Conservation (phyloP, 2,329 filamentous ascomycete species). For the Colletotrichum shisoi region DNA sequence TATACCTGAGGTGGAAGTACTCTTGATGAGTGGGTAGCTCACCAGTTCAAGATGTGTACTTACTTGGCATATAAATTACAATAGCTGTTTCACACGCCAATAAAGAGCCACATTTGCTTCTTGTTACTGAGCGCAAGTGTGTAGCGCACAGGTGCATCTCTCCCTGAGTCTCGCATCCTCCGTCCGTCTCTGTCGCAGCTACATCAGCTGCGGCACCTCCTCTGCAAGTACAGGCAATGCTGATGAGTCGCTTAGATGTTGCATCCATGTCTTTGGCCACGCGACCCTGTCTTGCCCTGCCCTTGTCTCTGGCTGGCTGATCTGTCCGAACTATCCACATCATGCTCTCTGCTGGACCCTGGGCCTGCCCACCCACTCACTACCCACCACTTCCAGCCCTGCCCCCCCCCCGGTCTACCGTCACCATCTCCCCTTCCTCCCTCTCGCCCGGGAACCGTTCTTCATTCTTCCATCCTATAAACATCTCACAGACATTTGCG, state of each 20-base stretch:
- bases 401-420: conserved; percentile 23
- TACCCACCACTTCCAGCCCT: conserved; percentile 31
- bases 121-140: not conserved
- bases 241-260: conserved; percentile 26
- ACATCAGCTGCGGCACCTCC: conserved; percentile 3
- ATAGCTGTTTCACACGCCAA: no score
- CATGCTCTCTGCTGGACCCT: conserved; percentile 31
- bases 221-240: conserved; percentile 18
- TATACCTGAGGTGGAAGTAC: no score
- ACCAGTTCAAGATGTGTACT: no score
- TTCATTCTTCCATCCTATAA: conserved; percentile 7
- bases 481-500: conserved; percentile 14
- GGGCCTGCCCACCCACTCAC: conserved; percentile 10
- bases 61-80: no score
- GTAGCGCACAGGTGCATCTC: conserved; percentile 12
- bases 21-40: no score
- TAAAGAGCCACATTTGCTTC: not conserved
- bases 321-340: conserved; percentile 25
- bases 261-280: conserved; percentile 28
- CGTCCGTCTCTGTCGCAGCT: not conserved
- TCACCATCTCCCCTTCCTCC: conserved; percentile 26
- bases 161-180: conserved; percentile 24
- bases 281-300: conserved; percentile 20
- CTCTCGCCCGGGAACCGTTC: conserved; percentile 2
- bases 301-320: conserved; percentile 25